Evolutionary conservation across 129 eudicot genomes (phyloP), one percentile per base, ranked within the genome.

Genomic region (Flaveria brownii): DNA sequence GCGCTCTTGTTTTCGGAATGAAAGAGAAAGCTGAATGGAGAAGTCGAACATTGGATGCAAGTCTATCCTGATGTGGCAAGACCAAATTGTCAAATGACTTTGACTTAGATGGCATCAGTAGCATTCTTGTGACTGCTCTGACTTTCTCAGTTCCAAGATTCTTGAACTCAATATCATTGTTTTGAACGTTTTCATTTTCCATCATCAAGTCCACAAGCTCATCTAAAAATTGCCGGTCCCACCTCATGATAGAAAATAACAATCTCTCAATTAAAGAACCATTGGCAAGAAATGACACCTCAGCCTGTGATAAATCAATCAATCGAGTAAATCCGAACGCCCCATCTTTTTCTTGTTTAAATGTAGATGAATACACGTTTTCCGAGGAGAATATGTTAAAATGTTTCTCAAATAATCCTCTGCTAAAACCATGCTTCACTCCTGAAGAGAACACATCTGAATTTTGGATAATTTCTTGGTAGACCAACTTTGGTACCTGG

Each of bases 1-100:
- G 95, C 15, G 98, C 96, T 75, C 98, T 88, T 66, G 96, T 74
- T 80, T 79, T 82, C 6, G 96, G 98, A 77, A 92, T 92, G 85
- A 84, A 88, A 63, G 94, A 84, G 70, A 88, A 86, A 30, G 89
- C 72, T 65, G 96, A 86, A 85, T 86, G 90, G 74, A 92, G 87
- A 73, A 92, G 85, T 33, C 87, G 83, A 72, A 82, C 63, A 72
- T 86, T 83, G 52, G 98, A 86, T 62, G 80, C 62, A 82, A 90
- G 81, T 77, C 98, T 90, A 83, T 92, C 94, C 72, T 86, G 85
- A 83, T 90, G 84, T 42, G 86, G 75, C 73, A 88, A 51, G 62
- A 88, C 87, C 77, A 92, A 71, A 51, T 91, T 85, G 83, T 90
- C 90, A 54, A 68, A 89, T 63, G 69, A 67, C 75, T 76, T 80